These are phyloP conservation scores for Diaporthe sp. DNA, from an alignment of 2,329 filamentous ascomycete species.

Conservation along the genomic window DNA sequence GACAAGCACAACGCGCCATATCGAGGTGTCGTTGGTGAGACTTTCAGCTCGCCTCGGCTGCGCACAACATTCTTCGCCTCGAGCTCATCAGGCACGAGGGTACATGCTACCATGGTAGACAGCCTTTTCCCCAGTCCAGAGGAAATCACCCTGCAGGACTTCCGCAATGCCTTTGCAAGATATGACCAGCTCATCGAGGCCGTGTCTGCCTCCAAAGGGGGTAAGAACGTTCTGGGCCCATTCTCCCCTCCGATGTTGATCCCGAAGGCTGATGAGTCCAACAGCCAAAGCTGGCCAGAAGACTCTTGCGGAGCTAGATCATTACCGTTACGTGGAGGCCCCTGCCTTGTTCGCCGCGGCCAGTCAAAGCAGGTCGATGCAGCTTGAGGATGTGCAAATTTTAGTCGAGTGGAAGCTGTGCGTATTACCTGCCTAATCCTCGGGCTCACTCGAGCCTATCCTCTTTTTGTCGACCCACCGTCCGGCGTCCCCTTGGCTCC, in stretches of 20 bases:
- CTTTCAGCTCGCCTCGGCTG: background rate
- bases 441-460: background rate
- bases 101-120: slow-evolving; percentile 39
- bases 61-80: background rate
- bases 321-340: slow-evolving; percentile 69
- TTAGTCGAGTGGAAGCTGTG: slow-evolving; percentile 81
- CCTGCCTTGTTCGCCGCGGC: slow-evolving; percentile 57
- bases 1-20: background rate
- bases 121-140: slow-evolving; percentile 42
- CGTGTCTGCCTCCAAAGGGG: slow-evolving; percentile 59
- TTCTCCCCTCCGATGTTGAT: background rate
- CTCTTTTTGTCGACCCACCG: slow-evolving; percentile 9
- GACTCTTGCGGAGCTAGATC: slow-evolving; percentile 69
- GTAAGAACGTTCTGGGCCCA: slow-evolving; percentile 48
- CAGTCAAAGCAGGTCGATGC: slow-evolving; percentile 56
- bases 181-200: slow-evolving; percentile 48
- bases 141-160: slow-evolving; percentile 45
- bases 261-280: slow-evolving; percentile 17
- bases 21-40: background rate
- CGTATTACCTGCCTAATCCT: slow-evolving; percentile 46
- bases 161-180: slow-evolving; percentile 42
- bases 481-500: background rate
- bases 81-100: background rate
- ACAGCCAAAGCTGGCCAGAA: slow-evolving; percentile 63
- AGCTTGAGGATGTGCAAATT: slow-evolving; percentile 67